Base-by-base conservation (phyloP, 495 filamentous ascomycete genomes). In the Aspergillus funiculosus region DNA sequence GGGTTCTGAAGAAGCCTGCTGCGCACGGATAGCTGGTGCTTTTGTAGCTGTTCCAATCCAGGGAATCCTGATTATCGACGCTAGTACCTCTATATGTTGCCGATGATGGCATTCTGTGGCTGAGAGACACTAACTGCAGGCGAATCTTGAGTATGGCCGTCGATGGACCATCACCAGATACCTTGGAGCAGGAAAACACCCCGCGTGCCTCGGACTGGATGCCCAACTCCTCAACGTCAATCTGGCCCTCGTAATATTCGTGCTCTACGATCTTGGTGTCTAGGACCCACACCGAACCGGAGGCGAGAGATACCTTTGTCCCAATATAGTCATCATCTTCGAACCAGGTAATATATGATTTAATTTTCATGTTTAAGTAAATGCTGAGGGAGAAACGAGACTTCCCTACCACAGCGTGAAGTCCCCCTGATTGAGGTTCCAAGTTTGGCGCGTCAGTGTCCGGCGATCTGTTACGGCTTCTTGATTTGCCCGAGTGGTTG, bases 321-420 rank as follows among this genome's bases (percentile, higher is more conserved):
- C 25, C 26, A 15, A 43, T 43, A 17, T 17, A 43, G 13, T 43
- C 39, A 43, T 43, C 39, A 7, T 43, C 39, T 5, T 28, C 39
- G 39, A 43, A 43, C 24, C 39, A 43, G 39, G 24, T 43, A 21
- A 38, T 21, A 38, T 38, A 7, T 17, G 35, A 38, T 13, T 38
- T 21, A 7, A 21, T 5, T 5, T 7, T 18, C 35, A 38, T 38
- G n/a, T 18, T 21, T 5, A 4, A 38, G 8, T 17, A 38, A 6
- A 14, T 38, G 6, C 18, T 38, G n/a, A n/a, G n/a, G n/a, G n/a
- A n/a, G n/a, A n/a, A n/a, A n/a, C n/a, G n/a, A n/a, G n/a, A n/a
- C n/a, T n/a, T n/a, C n/a, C n/a, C n/a, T n/a, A n/a, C n/a, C n/a
- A n/a, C n/a, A n/a, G n/a, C n/a, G n/a, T n/a, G n/a, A n/a, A n/a